Evolutionary conservation across 345 rosid species (phyloP), one percentile per base, ranked within the genome.

Genomic region (Conringia planisiliqua): DNA sequence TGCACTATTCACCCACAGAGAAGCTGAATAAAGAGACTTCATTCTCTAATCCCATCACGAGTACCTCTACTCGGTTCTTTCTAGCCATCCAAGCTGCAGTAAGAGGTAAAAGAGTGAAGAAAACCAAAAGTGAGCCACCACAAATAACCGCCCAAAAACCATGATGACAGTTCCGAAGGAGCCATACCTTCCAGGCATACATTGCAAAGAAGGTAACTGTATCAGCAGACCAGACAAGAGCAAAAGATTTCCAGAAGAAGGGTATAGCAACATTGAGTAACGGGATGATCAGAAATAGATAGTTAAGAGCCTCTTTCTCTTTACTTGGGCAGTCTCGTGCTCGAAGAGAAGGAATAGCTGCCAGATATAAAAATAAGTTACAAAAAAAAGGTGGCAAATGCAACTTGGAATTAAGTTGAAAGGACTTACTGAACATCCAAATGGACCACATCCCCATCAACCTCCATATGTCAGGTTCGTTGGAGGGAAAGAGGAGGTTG

Each of bases 371-470:
- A 9, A 2, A 39, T 14, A 43, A n/a, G n/a, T 43, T 14, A 43
- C 14, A 43, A 47, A 57, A 6, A 66, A 64, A 6, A 18, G 6
- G 27, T 50, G 10, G 36, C 0, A 9, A 12, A 38, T 48, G 63
- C 16, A 47, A 36, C 17, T 7, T 18, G 27, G 36, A 57, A 66
- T 3, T 1, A 52, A 62, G 35, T 32, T 6, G 35, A 32, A 32
- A 30, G 0, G 52, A 85, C 97, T 85, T 81, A 91, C 98, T 90
- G 87, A 94, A 94, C 97, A 94, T 89, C 98, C 98, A 89, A 71
- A 94, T 91, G 22, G 98, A 94, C 98, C 98, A 94, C 98, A 94
- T 94, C 30, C 98, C 98, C 92, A 91, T 91, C 50, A 94, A 78
- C 80, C 98, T 91, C 97, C 97, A 91, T 11, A 94, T 48, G 70